phyloP scores from a whole-genome alignment of 1,139 yeast species.

The Hansenula lynferdii region DNA sequence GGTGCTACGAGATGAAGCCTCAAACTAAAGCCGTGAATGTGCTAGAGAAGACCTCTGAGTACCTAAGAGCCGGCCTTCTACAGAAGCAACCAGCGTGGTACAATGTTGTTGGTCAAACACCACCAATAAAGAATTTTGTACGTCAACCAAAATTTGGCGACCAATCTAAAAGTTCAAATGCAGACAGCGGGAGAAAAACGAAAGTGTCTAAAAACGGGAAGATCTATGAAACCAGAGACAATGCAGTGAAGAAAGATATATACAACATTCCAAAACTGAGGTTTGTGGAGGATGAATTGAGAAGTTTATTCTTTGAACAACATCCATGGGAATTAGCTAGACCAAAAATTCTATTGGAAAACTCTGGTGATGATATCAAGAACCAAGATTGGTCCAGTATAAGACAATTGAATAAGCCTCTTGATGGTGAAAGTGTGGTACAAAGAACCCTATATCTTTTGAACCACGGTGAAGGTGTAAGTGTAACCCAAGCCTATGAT shows the following conservation, averaged over 20 bases:
- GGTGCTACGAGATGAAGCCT: too few species aligned
- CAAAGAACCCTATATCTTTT: slow-evolving; percentile 81
- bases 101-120: slow-evolving; percentile 73
- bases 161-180: slow-evolving; percentile 8
- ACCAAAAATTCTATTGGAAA: slow-evolving; percentile 84
- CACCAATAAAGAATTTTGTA: slow-evolving; percentile 62
- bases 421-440: slow-evolving; percentile 93
- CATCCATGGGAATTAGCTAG: slow-evolving; percentile 99
- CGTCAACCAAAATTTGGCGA: slow-evolving; percentile 36
- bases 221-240: slow-evolving; percentile 22
- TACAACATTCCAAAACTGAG: slow-evolving; percentile 43
- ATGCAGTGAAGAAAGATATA: slow-evolving; percentile 28
- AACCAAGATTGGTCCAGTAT: slow-evolving; percentile 73
- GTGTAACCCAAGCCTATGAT: slow-evolving; percentile 67
- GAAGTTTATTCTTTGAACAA: slow-evolving; percentile 79
- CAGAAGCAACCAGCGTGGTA: slow-evolving; percentile 80
- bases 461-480: slow-evolving; percentile 30
- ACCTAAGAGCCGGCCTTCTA: slow-evolving; percentile 60
- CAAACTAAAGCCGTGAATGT: slow-evolving; percentile 33
- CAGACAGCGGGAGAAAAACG: slow-evolving; percentile 18
- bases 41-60: slow-evolving; percentile 72
- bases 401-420: slow-evolving; percentile 63
- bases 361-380: slow-evolving; percentile 49
- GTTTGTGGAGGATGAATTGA: slow-evolving; percentile 77
- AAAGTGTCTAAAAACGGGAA: too few species aligned